Percentiles rank a stretch among this genome's conserved stretches.
Evolutionary conservation across 108 stramenopile species (phyloP).

Genomic region (Stephanodiscus triporus): DNA sequence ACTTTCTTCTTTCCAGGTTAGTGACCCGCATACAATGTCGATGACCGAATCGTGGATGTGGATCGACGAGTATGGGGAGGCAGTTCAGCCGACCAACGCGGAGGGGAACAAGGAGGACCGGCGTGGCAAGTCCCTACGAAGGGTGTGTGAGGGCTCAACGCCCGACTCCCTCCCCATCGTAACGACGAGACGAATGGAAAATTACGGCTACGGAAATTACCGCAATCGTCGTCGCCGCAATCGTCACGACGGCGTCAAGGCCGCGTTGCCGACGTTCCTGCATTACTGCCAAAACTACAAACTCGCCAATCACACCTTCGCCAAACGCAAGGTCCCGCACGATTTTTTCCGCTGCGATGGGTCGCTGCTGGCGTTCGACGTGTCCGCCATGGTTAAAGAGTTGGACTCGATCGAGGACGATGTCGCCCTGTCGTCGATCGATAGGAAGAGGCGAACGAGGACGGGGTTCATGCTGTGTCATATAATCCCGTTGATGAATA

Average conservation of each 20-base stretch:
- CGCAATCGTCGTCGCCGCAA: background rate
- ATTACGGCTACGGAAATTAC: conserved; percentile 28
- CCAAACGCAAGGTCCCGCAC: conserved; percentile 72
- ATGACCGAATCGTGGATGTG: conserved; percentile 38
- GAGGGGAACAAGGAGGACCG: background rate
- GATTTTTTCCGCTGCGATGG: conserved; percentile 81
- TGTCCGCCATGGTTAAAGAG: conserved; percentile 44
- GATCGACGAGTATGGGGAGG: conserved; percentile 37
- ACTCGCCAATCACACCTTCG: conserved; percentile 67
- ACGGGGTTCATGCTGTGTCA: conserved; percentile 58
- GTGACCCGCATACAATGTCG: conserved; percentile 49
- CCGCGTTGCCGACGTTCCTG: conserved; percentile 43
- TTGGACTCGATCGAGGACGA: conserved; percentile 39
- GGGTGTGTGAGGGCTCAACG: conserved; percentile 38
- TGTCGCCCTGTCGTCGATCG: conserved; percentile 19
- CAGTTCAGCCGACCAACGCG: background rate
- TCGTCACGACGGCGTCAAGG: conserved; percentile 4
- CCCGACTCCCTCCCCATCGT: conserved; percentile 25
- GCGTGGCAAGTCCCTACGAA: background rate
- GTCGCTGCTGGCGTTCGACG: conserved; percentile 60
- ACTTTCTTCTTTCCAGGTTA: conserved; percentile 38
- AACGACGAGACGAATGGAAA: conserved; percentile 30
- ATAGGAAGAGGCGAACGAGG: conserved; percentile 25
- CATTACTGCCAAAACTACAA: conserved; percentile 66
- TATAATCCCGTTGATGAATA: conserved; percentile 56